Base-by-base conservation (phyloP, 306 rosid species). In the Lagenaria siceraria region DNA sequence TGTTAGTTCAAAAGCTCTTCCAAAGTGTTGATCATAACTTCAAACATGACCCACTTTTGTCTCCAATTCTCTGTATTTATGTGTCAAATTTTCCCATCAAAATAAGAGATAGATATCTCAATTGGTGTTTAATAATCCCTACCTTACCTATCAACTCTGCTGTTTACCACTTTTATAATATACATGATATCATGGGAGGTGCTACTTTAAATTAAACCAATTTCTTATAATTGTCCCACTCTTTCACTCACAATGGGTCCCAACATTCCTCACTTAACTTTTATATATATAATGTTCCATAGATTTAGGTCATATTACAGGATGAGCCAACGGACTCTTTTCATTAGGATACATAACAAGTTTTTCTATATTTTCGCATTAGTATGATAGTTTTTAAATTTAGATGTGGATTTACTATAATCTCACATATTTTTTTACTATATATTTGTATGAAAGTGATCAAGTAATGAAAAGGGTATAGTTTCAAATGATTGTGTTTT, bases 31-130 rank as follows among this genome's bases (percentile, higher is more conserved):
- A 75, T 75, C 68, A 36, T 8, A 56, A 38, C 68, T 75, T 25
- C 78, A 75, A 56, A 36, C 52, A 53, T 55, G 78, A 56, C 78
- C 78, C 78, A 55, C 64, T 24, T 43, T 56, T 75, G 78, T 56
- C 78, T 38, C 78, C 66, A 18, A 22, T 75, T 75, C 76, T 72
- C 8, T 71, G 24, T 25, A 19, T 75, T 14, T 54, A 6, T 19
- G 15, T 75, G 27, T 51, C 38, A 35, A 75, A 36, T 21, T 75
- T 56, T 42, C 54, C 54, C 52, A 68, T 38, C 53, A 68, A 68
- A 25, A 3, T n/a, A 3, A 59, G 11, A 63, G 14, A 62, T 11
- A 62, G 43, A 4, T 3, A 31, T 31, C 43, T 62, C 12, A 31
- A 29, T 13, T 31, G n/a, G 71, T 24, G 29, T 22, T 24, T 59